These are phyloP conservation scores for Leccinum pseudoinsigne DNA, from an alignment of 1,284 basidiomycete genomes.

Conservation along the genomic window DNA sequence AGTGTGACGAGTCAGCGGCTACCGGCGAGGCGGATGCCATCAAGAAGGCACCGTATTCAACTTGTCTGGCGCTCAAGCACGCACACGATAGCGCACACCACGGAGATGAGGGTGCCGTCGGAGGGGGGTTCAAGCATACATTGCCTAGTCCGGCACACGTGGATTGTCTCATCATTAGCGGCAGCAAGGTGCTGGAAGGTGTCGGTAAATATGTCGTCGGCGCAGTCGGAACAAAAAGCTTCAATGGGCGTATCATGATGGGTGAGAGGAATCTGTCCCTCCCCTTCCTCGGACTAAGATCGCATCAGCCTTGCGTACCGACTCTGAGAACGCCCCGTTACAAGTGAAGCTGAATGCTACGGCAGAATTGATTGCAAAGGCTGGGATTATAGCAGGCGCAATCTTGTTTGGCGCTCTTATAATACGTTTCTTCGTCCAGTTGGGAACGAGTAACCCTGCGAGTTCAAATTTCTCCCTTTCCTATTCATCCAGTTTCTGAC, in stretches of 20 bases:
- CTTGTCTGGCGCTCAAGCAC: conserved; percentile 57
- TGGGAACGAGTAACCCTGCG: conserved; percentile 55
- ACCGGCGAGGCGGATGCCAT: conserved; percentile 98
- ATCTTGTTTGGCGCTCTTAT: conserved; percentile 84
- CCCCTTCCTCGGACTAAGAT: conserved; percentile 14
- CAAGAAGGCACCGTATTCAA: conserved; percentile 82
- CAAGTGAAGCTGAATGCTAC: conserved; percentile 93
- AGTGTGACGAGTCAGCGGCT: conserved; percentile 95
- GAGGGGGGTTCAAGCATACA: conserved; percentile 21
- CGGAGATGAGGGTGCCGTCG: conserved; percentile 26
- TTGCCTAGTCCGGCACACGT: conserved; percentile 50
- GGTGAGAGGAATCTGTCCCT: conserved; percentile 47
- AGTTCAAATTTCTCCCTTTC: conserved; percentile 31
- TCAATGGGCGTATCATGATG: conserved; percentile 97
- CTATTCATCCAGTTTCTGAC: background rate
- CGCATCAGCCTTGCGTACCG: conserved; percentile 69
- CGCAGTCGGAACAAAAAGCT: conserved; percentile 89
- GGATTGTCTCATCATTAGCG: conserved; percentile 93
- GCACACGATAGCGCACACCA: conserved; percentile 22
- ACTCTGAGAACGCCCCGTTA: conserved; percentile 86
- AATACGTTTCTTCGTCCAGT: conserved; percentile 93
- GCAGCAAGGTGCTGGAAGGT: conserved; percentile 95
- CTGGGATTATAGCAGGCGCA: conserved; percentile 83
- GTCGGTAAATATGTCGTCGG: conserved; percentile 93
- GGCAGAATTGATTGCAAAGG: conserved; percentile 93